Evolutionary conservation across 169 alveolate species (phyloP).

Genomic region (Besnoitia besnoiti): DNA sequence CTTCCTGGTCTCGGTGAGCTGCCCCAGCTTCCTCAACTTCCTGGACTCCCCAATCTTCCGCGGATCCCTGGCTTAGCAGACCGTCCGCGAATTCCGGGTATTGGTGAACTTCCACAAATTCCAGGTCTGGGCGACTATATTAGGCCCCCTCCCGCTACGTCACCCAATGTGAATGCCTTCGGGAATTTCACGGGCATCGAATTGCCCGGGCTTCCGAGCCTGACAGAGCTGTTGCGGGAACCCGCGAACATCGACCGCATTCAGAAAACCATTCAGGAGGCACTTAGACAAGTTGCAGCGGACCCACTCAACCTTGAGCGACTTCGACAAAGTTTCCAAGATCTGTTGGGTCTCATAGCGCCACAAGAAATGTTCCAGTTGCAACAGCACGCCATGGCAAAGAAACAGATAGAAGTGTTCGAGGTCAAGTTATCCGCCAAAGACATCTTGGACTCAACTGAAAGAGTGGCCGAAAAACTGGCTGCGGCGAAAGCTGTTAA

Average conservation of each 20-base stretch:
- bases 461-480: background rate
- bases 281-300: background rate
- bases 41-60: background rate
- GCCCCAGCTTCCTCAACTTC: background rate
- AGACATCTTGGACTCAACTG: background rate
- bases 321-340: background rate
- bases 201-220: background rate
- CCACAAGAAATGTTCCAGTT: background rate
- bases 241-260: background rate
- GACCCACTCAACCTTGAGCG: background rate
- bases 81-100: background rate
- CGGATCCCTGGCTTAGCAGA: background rate
- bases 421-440: background rate
- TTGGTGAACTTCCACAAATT: background rate
- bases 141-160: no score
- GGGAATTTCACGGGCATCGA: background rate
- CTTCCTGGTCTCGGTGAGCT: background rate
- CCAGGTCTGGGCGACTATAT: constrained; percentile 23
- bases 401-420: no score
- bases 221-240: background rate
- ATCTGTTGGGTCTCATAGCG: background rate
- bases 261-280: background rate
- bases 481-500: background rate
- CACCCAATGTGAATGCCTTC: no score
- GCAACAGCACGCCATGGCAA: background rate